These are phyloP conservation scores for Tylopilus sp. DNA, from an alignment of 1,284 basidiomycete species.

Conservation along the genomic window DNA sequence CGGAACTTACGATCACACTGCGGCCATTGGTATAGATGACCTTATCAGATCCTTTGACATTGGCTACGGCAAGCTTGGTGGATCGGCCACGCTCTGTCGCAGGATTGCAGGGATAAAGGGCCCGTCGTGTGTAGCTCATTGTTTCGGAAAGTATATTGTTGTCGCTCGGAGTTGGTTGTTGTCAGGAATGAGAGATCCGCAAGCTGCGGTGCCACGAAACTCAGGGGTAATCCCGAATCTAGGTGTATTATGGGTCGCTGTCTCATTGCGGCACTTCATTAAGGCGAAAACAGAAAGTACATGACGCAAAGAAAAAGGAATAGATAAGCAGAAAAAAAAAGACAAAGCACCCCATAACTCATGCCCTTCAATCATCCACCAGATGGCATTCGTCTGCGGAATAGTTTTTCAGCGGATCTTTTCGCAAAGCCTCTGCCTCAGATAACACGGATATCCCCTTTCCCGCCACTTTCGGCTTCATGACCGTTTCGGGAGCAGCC, in stretches of 20 bases:
- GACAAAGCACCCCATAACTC: constrained; percentile 2
- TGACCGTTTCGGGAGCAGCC: constrained; percentile 60
- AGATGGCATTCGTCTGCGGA: constrained; percentile 30
- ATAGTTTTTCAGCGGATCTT: constrained; percentile 85
- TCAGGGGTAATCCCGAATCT: constrained; percentile 32
- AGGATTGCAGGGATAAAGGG: constrained; percentile 82
- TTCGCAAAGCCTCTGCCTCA: constrained; percentile 80
- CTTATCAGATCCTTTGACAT: constrained; percentile 68
- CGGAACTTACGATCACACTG: constrained; percentile 80
- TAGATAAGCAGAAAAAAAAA: constrained; percentile 13
- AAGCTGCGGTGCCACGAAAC: constrained; percentile 18
- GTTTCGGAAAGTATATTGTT: too few relatives aligned
- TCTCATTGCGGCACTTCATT: too few relatives aligned
- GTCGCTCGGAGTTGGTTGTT: constrained; percentile 1
- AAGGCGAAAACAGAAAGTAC: too few relatives aligned
- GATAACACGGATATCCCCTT: constrained; percentile 56
- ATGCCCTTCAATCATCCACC: constrained; percentile 33
- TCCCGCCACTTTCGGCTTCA: constrained; percentile 65
- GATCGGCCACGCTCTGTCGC: constrained; percentile 77
- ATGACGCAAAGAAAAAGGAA: neutral
- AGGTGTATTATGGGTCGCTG: constrained; percentile 5
- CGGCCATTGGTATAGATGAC: constrained; percentile 90
- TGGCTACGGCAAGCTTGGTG: constrained; percentile 87
- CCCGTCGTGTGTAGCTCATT: constrained; percentile 42
- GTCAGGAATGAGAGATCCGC: constrained; percentile 9